Percentiles rank a stretch among this genome's conserved stretches.
phyloP scores from a whole-genome alignment of 1,139 yeast species.

The Petasospora fabianii region DNA sequence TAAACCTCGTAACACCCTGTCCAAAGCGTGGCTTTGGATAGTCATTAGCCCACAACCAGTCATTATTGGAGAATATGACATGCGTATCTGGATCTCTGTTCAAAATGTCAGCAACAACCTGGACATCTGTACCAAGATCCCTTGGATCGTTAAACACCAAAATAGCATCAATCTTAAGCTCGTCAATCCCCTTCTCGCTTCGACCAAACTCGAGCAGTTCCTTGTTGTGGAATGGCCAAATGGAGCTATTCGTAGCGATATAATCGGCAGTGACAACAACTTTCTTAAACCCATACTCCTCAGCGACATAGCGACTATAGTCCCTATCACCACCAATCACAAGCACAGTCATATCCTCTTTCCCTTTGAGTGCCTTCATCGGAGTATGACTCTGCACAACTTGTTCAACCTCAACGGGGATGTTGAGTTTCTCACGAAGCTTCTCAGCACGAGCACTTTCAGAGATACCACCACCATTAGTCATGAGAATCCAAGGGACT shows the following conservation, averaged over 20 bases:
- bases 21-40: slow-evolving; percentile 81
- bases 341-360: slow-evolving; percentile 54
- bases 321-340: slow-evolving; percentile 85
- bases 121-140: slow-evolving; percentile 84
- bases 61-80: slow-evolving; percentile 81
- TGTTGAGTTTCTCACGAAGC: slow-evolving; percentile 48
- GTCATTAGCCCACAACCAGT: slow-evolving; percentile 88
- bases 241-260: slow-evolving; percentile 50
- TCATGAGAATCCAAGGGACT: slow-evolving; percentile 80
- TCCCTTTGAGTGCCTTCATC: slow-evolving; percentile 54
- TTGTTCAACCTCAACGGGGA: slow-evolving; percentile 57
- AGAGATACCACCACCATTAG: slow-evolving; percentile 89
- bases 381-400: slow-evolving; percentile 93
- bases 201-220: slow-evolving; percentile 47
- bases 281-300: slow-evolving; percentile 72
- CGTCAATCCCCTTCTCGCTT: slow-evolving; percentile 28
- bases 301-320: slow-evolving; percentile 66
- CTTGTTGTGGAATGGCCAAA: slow-evolving; percentile 70
- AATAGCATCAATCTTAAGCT: slow-evolving; percentile 66
- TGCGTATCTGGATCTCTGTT: slow-evolving; percentile 65
- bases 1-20: slow-evolving; percentile 80
- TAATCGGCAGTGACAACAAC: slow-evolving; percentile 78
- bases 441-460: slow-evolving; percentile 61
- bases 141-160: slow-evolving; percentile 89
- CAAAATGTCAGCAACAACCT: slow-evolving; percentile 69